Conservation (phyloP, 2,329 filamentous ascomycete species). For the Claviceps paspali region DNA sequence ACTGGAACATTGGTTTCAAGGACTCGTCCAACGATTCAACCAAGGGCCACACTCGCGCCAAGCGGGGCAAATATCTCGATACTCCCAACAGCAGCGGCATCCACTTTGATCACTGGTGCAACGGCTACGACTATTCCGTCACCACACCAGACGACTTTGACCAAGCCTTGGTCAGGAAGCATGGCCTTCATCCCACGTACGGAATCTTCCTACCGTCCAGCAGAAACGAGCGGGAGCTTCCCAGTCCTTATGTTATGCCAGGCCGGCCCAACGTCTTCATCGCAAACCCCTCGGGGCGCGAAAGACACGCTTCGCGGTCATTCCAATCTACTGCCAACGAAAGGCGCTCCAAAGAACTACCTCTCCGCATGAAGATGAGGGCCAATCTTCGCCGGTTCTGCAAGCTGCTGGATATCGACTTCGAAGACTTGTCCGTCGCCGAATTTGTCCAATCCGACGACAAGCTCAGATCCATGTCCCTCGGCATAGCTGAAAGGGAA, state of each 20-base stretch:
- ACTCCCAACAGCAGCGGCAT: constrained; percentile 37
- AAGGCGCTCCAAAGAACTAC: constrained; percentile 18
- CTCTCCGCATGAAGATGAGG: constrained; percentile 19
- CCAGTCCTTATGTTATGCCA: constrained; percentile 26
- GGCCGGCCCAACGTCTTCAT: constrained; percentile 34
- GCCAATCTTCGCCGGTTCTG: constrained; percentile 23
- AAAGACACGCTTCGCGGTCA: constrained; percentile 32
- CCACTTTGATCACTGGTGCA: constrained; percentile 38
- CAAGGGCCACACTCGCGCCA: constrained; percentile 35
- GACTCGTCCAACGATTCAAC: constrained; percentile 41
- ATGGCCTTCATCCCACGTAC: constrained; percentile 36
- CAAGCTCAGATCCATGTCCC: constrained; percentile 18
- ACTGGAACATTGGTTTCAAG: constrained; percentile 42
- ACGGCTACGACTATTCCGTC: constrained; percentile 35
- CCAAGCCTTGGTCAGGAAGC: constrained; percentile 30
- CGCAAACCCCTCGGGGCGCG: constrained; percentile 29
- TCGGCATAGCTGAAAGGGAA: constrained; percentile 21
- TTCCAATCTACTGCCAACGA: constrained; percentile 21
- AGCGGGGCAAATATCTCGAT: constrained; percentile 37
- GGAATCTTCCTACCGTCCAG: constrained; percentile 36
- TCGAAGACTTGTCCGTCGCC: constrained; percentile 17
- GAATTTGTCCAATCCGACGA: constrained; percentile 20
- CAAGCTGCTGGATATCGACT: constrained; percentile 18
- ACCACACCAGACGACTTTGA: constrained; percentile 36
- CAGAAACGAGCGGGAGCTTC: constrained; percentile 26